Conservation (phyloP, 1,284 basidiomycete genomes). For the Gomphus sp. region DNA sequence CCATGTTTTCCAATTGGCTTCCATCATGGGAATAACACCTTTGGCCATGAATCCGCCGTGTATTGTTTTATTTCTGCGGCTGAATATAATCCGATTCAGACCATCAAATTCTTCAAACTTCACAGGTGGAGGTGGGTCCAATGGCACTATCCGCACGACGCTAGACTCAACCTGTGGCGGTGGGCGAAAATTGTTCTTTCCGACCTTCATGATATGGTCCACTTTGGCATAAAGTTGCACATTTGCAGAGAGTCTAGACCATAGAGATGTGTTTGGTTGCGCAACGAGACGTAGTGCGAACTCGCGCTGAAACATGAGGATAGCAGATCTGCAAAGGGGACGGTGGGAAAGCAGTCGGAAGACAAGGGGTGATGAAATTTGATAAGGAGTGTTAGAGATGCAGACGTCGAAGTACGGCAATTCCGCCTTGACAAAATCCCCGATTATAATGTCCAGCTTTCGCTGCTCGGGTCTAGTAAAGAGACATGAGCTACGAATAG, state of each 20-base stretch:
- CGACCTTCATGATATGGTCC: conserved; percentile 95
- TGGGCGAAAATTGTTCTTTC: conserved; percentile 93
- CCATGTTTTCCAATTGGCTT: conserved; percentile 94
- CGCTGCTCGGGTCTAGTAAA: conserved; percentile 78
- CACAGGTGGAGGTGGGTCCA: conserved; percentile 92
- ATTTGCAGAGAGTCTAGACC: conserved; percentile 95
- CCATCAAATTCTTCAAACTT: conserved; percentile 98
- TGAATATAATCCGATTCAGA: conserved; percentile 84
- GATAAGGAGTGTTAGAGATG: conserved; percentile 98
- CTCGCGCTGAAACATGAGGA: conserved; percentile 99
- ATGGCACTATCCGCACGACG: conserved; percentile 86
- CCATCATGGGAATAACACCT: conserved; percentile 91
- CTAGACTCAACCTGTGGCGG: conserved; percentile 92
- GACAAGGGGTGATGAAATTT: conserved; percentile 96
- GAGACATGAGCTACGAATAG: conserved; percentile 1
- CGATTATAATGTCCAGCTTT: conserved; percentile 90
- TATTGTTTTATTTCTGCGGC: conserved; percentile 83
- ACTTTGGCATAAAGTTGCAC: conserved; percentile 96
- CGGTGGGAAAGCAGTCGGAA: conserved; percentile 97
- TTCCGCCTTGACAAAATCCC: conserved; percentile 96
- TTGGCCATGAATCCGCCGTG: conserved; percentile 87
- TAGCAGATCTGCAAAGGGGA: conserved; percentile 87
- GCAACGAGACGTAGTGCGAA: conserved; percentile 93
- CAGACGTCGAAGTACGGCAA: conserved; percentile 98
- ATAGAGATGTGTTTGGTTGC: conserved; percentile 75